A percentile compares a stretch with the other conserved stretches of the same genome.
Conservation (phyloP, 768 basidiomycete genomes). For the Mycena venus region DNA sequence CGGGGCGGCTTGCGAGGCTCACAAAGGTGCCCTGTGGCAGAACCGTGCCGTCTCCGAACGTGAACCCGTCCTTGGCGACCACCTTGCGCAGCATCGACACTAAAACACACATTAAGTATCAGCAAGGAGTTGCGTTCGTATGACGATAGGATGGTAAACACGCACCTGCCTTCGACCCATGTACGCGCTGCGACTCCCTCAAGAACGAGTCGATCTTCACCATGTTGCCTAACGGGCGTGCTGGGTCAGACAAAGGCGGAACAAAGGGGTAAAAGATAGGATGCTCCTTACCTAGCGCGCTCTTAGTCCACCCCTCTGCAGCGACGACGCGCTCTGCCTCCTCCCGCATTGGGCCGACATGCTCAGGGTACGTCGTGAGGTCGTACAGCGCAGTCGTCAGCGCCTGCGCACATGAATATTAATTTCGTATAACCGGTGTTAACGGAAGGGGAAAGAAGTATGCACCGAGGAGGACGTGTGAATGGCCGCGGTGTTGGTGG, state of each 20-base stretch:
- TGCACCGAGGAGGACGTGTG: not conserved
- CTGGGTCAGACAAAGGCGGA: no score
- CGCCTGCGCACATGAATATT: not conserved
- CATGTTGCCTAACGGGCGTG: no score
- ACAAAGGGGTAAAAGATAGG: no score
- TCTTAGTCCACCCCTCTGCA: conserved; percentile 3
- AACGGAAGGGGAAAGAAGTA: not conserved
- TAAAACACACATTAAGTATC: no score
- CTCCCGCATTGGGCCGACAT: conserved; percentile 3
- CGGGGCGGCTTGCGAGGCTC: conserved; percentile 12
- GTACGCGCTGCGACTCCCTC: conserved; percentile 10
- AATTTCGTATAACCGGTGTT: not conserved
- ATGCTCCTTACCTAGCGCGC: no score
- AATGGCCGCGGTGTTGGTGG: not conserved
- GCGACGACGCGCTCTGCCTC: not conserved
- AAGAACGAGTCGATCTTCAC: conserved; percentile 11
- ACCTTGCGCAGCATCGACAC: not conserved
- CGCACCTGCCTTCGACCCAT: not conserved
- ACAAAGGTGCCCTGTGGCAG: conserved; percentile 48
- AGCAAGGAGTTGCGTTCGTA: no score
- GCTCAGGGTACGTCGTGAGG: not conserved
- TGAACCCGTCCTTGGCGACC: conserved; percentile 37
- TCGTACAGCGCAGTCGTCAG: conserved; percentile 21
- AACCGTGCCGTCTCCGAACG: conserved; percentile 51
- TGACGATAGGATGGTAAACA: no score